Percentiles rank a stretch among this genome's conserved stretches.
These are phyloP conservation scores for Kwoniella dejecticola DNA, from an alignment of 768 basidiomycete species.

Conservation along the genomic window DNA sequence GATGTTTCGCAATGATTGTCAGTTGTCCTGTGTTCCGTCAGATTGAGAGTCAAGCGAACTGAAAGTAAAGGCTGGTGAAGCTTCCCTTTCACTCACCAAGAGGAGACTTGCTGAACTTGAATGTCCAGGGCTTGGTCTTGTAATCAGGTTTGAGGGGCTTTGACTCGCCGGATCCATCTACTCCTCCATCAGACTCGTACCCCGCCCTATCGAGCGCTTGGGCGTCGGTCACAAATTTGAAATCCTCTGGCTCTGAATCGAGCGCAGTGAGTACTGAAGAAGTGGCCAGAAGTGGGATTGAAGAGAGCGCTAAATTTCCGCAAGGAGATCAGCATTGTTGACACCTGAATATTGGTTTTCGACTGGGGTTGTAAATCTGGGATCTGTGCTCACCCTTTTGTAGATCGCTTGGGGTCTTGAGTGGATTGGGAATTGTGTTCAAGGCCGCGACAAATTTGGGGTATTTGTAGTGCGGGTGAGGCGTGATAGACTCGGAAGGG, in stretches of 20 bases:
- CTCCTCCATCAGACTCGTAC: conserved; percentile 52
- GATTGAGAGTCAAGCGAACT: too few species aligned
- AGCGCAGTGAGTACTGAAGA: conserved; percentile 44
- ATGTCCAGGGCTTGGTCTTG: conserved; percentile 46
- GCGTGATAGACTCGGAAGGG: conserved; percentile 43
- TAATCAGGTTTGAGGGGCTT: conserved; percentile 17
- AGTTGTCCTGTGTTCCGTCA: too few species aligned
- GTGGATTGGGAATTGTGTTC: conserved; percentile 35
- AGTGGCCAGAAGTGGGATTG: conserved; percentile 47
- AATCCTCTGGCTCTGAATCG: conserved; percentile 34
- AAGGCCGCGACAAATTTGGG: conserved; percentile 50
- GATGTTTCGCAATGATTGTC: too few species aligned
- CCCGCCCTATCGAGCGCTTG: conserved; percentile 44
- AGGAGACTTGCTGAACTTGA: conserved; percentile 53
- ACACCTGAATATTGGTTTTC: not conserved
- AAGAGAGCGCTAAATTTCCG: conserved; percentile 34
- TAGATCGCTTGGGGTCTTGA: conserved; percentile 51
- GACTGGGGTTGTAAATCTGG: not conserved
- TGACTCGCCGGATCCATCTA: conserved; percentile 26
- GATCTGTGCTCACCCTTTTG: conserved; percentile 45
- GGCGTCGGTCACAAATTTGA: conserved; percentile 25
- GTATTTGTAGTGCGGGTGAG: conserved; percentile 55
- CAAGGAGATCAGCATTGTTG: not conserved
- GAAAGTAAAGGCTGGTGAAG: too few species aligned
- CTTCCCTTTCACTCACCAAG: conserved; percentile 54